Evolutionary conservation across 352 stramenopile genomes (phyloP).

Genomic region (Phytophthora pseudosyringae): DNA sequence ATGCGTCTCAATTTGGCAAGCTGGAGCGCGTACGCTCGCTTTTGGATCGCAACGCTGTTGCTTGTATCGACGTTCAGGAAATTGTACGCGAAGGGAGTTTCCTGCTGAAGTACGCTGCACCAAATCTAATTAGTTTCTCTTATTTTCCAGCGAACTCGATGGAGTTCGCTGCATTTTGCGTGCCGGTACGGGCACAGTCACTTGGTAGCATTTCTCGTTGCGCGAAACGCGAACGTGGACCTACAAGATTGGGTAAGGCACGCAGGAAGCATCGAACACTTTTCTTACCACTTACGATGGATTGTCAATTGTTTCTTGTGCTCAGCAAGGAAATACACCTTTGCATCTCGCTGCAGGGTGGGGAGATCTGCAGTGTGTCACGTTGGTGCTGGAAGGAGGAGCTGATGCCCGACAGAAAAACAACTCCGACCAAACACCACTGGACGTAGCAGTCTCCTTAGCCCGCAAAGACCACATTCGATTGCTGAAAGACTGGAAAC

Average conservation of each 20-base stretch:
- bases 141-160: conserved; percentile 50
- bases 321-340: conserved; percentile 68
- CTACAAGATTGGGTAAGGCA: conserved; percentile 50
- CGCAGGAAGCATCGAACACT: not conserved
- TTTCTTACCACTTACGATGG: not conserved
- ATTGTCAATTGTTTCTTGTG: not conserved
- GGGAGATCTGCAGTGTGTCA: conserved; percentile 59
- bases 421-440: conserved; percentile 38
- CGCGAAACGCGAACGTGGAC: conserved; percentile 53
- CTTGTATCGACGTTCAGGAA: conserved; percentile 61
- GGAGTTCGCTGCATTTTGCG: conserved; percentile 69
- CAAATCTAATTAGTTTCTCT: conserved; percentile 2
- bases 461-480: conserved; percentile 42
- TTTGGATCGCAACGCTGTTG: conserved; percentile 45
- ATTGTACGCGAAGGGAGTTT: conserved; percentile 34
- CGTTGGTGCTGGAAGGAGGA: conserved; percentile 65
- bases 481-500: conserved; percentile 62
- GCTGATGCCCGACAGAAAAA: conserved; percentile 41
- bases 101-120: not conserved
- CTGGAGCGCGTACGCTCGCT: conserved; percentile 55
- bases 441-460: conserved; percentile 48
- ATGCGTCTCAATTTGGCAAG: conserved; percentile 69
- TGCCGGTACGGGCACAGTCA: conserved; percentile 57
- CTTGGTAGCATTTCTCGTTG: conserved; percentile 56
- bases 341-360: conserved; percentile 76